A percentile compares a stretch with the other conserved stretches of the same genome.
Conservation (phyloP, 495 filamentous ascomycete genomes). For the Chaetomium fimeti region DNA sequence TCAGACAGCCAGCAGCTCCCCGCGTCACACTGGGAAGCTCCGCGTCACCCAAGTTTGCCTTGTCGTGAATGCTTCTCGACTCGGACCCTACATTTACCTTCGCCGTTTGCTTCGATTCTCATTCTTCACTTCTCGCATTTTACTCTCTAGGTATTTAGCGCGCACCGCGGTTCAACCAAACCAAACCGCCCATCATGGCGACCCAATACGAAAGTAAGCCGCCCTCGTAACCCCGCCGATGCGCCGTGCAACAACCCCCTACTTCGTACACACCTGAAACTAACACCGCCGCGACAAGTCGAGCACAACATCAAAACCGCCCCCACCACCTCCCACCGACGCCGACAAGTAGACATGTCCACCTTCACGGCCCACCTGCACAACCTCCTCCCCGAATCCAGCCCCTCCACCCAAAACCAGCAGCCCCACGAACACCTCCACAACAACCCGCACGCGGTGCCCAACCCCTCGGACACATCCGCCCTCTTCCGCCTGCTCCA, state of each 20-base stretch:
- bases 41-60: constrained; percentile 35
- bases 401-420: neutral
- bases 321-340: constrained; percentile 41
- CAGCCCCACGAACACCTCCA: constrained; percentile 38
- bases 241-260: neutral
- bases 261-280: constrained; percentile 9
- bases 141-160: too few relatives aligned
- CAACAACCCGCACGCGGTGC: constrained; percentile 61
- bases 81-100: neutral
- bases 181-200: constrained; percentile 37
- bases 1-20: constrained; percentile 8
- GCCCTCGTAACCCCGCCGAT: constrained; percentile 2
- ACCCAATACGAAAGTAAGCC: constrained; percentile 48
- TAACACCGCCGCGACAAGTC: constrained; percentile 50
- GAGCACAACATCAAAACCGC: constrained; percentile 71
- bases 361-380: constrained; percentile 80
- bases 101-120: neutral
- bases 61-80: neutral
- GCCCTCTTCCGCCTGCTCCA: constrained; percentile 57
- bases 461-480: constrained; percentile 69
- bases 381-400: constrained; percentile 54
- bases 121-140: too few relatives aligned
- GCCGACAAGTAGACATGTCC: constrained; percentile 76
- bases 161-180: neutral
- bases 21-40: constrained; percentile 25